Percentiles rank a stretch among this genome's conserved stretches.
Conservation (phyloP, 345 rosid species). For the Lagerstroemia speciosa region DNA sequence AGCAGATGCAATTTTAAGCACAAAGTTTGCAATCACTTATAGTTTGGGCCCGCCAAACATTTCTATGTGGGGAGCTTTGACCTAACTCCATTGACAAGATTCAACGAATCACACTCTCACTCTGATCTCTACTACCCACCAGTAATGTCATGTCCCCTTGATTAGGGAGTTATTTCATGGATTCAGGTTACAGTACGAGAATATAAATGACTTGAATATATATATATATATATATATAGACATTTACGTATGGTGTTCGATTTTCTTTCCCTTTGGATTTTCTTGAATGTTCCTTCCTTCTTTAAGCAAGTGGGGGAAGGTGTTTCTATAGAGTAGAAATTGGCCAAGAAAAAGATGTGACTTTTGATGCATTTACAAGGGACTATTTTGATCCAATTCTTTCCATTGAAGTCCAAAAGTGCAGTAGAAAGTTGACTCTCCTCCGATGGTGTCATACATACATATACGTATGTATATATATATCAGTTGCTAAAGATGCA, state of each 20-base stretch:
- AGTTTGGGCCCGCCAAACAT: background rate
- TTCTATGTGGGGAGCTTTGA: background rate
- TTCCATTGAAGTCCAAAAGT: background rate
- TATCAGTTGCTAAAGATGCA: background rate
- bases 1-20: background rate
- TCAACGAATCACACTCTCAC: background rate
- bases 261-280: too few species aligned
- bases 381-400: background rate
- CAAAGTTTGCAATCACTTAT: background rate
- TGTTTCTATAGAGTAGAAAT: background rate
- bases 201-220: too few species aligned
- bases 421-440: background rate
- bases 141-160: background rate
- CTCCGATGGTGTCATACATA: too few species aligned
- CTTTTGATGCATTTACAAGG: slow-evolving; percentile 1
- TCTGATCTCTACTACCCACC: background rate
- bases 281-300: background rate
- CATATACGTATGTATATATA: too few species aligned
- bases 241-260: too few species aligned
- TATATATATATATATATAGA: too few species aligned
- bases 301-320: background rate
- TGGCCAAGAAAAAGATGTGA: background rate
- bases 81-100: background rate
- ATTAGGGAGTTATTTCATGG: background rate
- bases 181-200: too few species aligned